Base-by-base conservation (phyloP, 192 early-diverging fungal species). In the Lunasporangiospora selenospora region DNA sequence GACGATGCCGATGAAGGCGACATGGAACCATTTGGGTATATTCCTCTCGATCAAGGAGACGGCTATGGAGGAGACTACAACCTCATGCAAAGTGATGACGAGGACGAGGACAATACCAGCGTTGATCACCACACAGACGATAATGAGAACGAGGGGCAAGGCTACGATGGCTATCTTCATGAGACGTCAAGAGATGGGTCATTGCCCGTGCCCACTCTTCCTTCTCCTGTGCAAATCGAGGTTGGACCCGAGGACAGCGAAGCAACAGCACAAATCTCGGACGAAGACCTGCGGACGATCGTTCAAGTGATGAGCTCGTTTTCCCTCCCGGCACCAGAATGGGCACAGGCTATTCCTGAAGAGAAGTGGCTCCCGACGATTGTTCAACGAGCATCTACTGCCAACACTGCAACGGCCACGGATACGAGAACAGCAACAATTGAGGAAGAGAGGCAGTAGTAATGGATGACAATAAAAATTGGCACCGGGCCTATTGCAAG, bases 261-360 rank as follows among this genome's bases (percentile, higher is more conserved):
- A 23, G 34, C 36, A 2, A 41, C 47, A n/a, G 53, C 30, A 19
- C 30, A 44, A 36, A 73, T 73, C 41, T 55, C 69, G 8, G 69
- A 73, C 3, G 69, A 73, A 16, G 69, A 73, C 31, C 37, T 73
- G 29, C 49, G 63, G 42, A 73, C 69, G 13, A 73, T 73, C 37
- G 53, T 55, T 1, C 50, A 38, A 48, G 61, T 73, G 10, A 73
- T 73, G 69, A 73, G 30, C 41, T 73, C 69, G 12, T 73, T 73
- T 29, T 58, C 69, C 23, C 30, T 73, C 19, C 69, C 69, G 11
- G 54, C 60, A 5, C 69, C 69, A 44, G 69, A 73, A 6, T 73
- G 69, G 69, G 69, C 69, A 12, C 55, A 43, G 10, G 34, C 60
- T 18, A 73, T 73, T 12, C 69, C 69, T 0, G 69, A 73, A 23